Conservation (phyloP, 2,329 filamentous ascomycete species). For the Periglandula ipomoeae region DNA sequence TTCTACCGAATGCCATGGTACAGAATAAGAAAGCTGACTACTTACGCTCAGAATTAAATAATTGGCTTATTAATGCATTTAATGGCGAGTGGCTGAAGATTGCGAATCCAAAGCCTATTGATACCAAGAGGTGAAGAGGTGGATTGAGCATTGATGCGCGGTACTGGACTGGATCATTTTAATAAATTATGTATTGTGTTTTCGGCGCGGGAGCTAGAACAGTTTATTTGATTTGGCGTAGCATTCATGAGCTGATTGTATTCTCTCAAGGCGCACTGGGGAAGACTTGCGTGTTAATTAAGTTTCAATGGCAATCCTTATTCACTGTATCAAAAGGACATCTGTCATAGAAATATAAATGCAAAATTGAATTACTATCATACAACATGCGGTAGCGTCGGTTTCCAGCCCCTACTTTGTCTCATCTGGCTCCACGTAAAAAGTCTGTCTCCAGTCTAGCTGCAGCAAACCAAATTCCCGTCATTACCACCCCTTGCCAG, state of each 20-base stretch:
- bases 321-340: no score
- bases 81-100: constrained; percentile 85
- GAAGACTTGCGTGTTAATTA: no score
- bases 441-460: constrained; percentile 6
- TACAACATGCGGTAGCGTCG: constrained; percentile 8
- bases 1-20: no score
- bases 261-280: no score
- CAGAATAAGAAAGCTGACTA: no score
- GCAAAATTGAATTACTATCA: constrained; percentile 11
- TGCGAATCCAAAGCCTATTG: constrained; percentile 37
- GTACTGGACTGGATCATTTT: background rate
- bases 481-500: constrained; percentile 2
- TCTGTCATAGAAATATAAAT: background rate
- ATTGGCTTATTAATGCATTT: constrained; percentile 95
- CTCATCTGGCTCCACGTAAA: constrained; percentile 6
- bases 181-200: background rate
- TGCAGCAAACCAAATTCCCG: background rate
- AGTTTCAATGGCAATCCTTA: no score
- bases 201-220: no score
- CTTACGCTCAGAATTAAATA: constrained; percentile 53
- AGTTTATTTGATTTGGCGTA: no score
- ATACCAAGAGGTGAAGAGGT: constrained; percentile 12
- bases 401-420: background rate
- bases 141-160: background rate
- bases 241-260: no score